phyloP scores from a whole-genome alignment of 257 asterid genomes.

The Solanum commersonii region DNA sequence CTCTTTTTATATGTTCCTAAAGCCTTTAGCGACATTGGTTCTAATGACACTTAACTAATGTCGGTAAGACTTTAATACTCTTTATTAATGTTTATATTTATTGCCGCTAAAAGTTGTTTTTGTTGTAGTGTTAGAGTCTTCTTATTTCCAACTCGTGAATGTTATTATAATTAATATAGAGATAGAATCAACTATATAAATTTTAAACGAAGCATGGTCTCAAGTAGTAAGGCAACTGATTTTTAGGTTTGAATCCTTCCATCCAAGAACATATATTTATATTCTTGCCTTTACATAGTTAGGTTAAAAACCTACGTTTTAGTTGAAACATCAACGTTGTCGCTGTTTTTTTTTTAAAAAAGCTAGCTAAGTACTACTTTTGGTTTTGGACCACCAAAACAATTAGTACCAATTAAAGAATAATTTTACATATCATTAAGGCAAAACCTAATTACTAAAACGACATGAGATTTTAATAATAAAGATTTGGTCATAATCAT shows the following conservation, averaged over 20 bases:
- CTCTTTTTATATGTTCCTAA: too few species aligned
- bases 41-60: too few species aligned
- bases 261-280: background rate
- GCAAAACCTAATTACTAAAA: slow-evolving; percentile 24
- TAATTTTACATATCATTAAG: slow-evolving; percentile 7
- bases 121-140: background rate
- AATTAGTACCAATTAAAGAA: slow-evolving; percentile 1
- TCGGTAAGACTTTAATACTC: too few species aligned
- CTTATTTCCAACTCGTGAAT: background rate
- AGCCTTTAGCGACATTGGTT: too few species aligned
- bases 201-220: background rate
- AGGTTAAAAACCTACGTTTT: background rate
- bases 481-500: background rate
- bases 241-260: background rate
- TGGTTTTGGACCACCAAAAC: background rate
- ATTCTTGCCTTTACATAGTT: background rate
- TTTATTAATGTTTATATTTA: too few species aligned
- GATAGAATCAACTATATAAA: background rate
- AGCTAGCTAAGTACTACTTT: background rate
- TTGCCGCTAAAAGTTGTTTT: too few species aligned
- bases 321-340: background rate
- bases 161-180: background rate
- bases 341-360: background rate
- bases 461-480: slow-evolving; percentile 12
- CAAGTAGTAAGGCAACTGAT: background rate